Evolutionary conservation across 2,329 filamentous ascomycete genomes (phyloP), one percentile per base, ranked within the genome.

Genomic region (Pseudovirgaria hyperparasitica): DNA sequence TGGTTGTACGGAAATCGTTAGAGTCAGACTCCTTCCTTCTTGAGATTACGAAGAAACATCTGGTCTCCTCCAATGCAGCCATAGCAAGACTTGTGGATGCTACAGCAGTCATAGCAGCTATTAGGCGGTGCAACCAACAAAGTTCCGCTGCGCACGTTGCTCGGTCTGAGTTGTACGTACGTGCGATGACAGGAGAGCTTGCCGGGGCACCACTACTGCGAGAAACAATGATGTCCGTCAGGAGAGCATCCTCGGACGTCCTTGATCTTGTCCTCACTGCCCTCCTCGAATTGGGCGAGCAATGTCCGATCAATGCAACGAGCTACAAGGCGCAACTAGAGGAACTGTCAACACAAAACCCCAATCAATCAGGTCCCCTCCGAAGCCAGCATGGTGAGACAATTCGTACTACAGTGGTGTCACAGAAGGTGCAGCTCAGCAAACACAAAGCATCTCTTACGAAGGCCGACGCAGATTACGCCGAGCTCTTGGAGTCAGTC

Each of bases 391-490:
- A 90, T 50, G 63, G 68, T 53, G 75, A 72, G 37, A 72, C 78
- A 22, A 55, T 82, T 21, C 67, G 82, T 23, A 82, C 81, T 2
- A 87, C 82, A 0, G 72, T 87, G 17, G 72, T 87, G 26, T 80
- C 80, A 10, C 80, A 87, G 45, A 80, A 81, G 46, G 80, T 90
- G 11, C 76, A 85, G 43, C 63, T 90, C 21, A 82, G 77, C 53
- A 78, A 73, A 36, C 76, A 85, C 46, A 75, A 76, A 38, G 73
- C 79, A 2, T 62, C 69, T 4, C 63, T 87, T 16, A 80, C 77
- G 0, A 66, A 75, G 23, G 65, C 77, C 38, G 82, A 87, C 53
- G 72, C 70, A 36, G 65, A 67, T 5, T 82, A 82, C 45, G 82
- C 80, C 10, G 56, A 61, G 14, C 53, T 82, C 8, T 62, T 86